Percentiles rank a stretch among this genome's conserved stretches.
Evolutionary conservation across 164 flowering plant genomes (phyloP).

Genomic region (Umbilicus rupestris): DNA sequence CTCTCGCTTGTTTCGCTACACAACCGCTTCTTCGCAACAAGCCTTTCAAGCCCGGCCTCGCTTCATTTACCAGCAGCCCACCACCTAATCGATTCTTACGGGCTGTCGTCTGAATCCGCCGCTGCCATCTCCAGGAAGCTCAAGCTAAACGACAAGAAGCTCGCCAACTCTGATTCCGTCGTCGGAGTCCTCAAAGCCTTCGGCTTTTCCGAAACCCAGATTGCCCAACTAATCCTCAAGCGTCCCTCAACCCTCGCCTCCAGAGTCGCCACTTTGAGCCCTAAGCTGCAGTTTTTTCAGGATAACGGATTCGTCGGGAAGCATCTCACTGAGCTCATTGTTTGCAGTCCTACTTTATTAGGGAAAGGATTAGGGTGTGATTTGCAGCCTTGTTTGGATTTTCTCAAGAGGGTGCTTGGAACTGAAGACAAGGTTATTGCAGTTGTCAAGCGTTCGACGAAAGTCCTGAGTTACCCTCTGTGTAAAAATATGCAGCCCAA

Average conservation of each 20-base stretch:
- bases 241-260: not conserved
- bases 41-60: not conserved
- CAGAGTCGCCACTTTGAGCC: not conserved
- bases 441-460: not conserved
- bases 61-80: not conserved
- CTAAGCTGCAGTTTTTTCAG: not conserved
- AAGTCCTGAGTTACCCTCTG: not conserved
- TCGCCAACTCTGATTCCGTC: not conserved
- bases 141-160: not conserved
- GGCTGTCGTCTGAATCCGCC: not conserved
- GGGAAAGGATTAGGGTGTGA: not conserved
- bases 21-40: not conserved
- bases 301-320: not conserved
- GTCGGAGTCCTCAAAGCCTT: not conserved
- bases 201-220: not conserved
- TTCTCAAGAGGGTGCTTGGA: not conserved
- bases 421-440: not conserved
- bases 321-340: constrained; percentile 1
- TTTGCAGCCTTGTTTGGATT: not conserved
- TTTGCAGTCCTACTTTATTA: not conserved
- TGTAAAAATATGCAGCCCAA: not conserved
- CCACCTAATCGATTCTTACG: not conserved
- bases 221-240: not conserved
- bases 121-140: not conserved
- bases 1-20: not conserved